phyloP scores from a whole-genome alignment of 2,329 filamentous ascomycete genomes.

The Neurospora sp. region DNA sequence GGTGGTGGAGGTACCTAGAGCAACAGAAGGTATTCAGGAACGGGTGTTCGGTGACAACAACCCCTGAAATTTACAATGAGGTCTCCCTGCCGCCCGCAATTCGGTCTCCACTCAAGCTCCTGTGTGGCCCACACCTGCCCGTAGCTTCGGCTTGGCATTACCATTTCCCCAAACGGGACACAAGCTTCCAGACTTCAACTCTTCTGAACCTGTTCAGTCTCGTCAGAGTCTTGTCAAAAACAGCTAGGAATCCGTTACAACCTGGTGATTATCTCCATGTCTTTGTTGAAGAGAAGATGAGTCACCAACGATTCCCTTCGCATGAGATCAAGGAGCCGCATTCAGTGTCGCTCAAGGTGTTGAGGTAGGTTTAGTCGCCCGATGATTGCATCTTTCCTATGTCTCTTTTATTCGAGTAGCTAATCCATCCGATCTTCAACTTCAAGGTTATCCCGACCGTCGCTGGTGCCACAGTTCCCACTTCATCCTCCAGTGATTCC shows the following conservation, averaged over 20 bases:
- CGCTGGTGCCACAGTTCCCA: constrained; percentile 62
- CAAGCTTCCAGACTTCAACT: not conserved
- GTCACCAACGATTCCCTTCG: constrained; percentile 48
- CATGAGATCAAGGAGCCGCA: constrained; percentile 65
- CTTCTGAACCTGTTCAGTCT: not conserved
- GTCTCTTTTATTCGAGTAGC: constrained; percentile 4
- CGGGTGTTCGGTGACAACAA: not conserved
- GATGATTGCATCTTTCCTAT: not conserved
- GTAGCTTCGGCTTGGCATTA: not conserved
- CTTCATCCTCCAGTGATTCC: constrained; percentile 53
- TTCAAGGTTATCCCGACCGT: constrained; percentile 68
- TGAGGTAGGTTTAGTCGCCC: constrained; percentile 38
- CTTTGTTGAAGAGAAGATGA: constrained; percentile 30
- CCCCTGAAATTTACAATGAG: not conserved
- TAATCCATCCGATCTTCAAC: constrained; percentile 26
- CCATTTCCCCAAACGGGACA: not conserved
- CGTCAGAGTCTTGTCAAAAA: not conserved
- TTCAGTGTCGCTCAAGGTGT: constrained; percentile 67
- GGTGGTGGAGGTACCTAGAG: not conserved
- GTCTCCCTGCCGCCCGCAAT: not conserved
- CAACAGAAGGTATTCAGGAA: not conserved
- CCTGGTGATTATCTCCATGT: not conserved
- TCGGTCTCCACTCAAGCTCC: not conserved
- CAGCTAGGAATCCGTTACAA: not conserved
- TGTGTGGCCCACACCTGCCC: not conserved